Evolutionary conservation across 2,329 filamentous ascomycete genomes (phyloP), one percentile per base, ranked within the genome.

Genomic region (Raffaelea albimanens): DNA sequence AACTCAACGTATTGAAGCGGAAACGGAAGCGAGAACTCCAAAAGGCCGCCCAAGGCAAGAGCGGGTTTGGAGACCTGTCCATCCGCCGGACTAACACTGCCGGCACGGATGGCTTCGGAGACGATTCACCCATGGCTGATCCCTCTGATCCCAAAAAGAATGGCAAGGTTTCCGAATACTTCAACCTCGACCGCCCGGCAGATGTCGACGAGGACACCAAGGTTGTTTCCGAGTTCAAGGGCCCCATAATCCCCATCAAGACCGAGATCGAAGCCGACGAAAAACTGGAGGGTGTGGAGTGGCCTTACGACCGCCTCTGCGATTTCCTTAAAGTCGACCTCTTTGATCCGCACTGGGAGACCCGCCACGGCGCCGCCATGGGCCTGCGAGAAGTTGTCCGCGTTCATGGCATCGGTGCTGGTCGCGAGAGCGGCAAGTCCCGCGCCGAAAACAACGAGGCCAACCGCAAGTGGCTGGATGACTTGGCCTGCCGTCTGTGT

Each of bases 201-300:
- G 83, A 86, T 40, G 75, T 84, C 3, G 90, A 97, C 52, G 93
- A 98, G 61, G 87, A 95, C 43, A 82, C 82, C 5, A 96, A 96
- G 61, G 81, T 98, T 16, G 85, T 97, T 22, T 87, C 89, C 40
- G 93, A 98, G 60, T 97, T 95, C 71, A 97, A 97, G 63, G 94
- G 93, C 3, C 77, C 83, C 2, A 69, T 82, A 3, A 70, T 87
- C 10, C 80, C 86, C 2, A 87, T 95, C 61, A 93, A 95, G 62
- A 88, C 91, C 0, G 80, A 93, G 48, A 76, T 97, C 49, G 82
- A 95, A 61, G 75, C 81, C 2, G 87, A 94, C 49, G 77, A 84
- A 14, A 80, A 84, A 55, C 76, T 86, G 50, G 79, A 91, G 57
- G 88, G 89, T 2, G 73, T 78, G 3, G 87, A 94, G 61, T 98